These are phyloP conservation scores for Globisporangium emineosum DNA, from an alignment of 352 stramenopile species.

Conservation along the genomic window DNA sequence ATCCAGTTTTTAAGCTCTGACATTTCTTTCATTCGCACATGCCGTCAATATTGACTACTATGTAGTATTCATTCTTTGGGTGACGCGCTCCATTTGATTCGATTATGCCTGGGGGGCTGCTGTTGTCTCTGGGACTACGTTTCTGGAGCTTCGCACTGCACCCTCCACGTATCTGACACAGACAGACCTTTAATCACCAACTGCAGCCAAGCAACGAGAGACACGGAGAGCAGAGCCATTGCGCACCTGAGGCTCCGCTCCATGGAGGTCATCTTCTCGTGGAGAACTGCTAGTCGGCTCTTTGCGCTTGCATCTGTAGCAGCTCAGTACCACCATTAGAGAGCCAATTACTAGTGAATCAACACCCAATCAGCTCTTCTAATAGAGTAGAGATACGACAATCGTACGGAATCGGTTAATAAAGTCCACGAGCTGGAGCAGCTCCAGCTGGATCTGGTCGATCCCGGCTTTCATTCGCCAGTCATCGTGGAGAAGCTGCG, in stretches of 20 bases:
- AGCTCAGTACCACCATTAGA: neutral
- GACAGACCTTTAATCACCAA: neutral
- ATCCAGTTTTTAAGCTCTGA: neutral
- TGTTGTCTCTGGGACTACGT: neutral
- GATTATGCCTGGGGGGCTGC: neutral
- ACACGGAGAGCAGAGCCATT: neutral
- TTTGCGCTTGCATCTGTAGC: conserved; percentile 40
- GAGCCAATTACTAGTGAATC: no score
- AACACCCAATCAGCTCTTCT: no score
- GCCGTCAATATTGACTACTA: no score
- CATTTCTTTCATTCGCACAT: neutral
- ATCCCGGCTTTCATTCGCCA: conserved; percentile 48
- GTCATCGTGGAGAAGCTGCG: conserved; percentile 43
- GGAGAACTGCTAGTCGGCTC: conserved; percentile 32
- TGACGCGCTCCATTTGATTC: neutral
- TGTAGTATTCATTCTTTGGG: no score
- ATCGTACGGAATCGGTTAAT: conserved; percentile 62
- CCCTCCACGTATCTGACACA: conserved; percentile 37
- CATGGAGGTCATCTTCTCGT: conserved; percentile 40
- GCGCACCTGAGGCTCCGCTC: conserved; percentile 42
- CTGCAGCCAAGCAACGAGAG: neutral
- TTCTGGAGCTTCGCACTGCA: conserved; percentile 22
- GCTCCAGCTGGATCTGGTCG: conserved; percentile 44
- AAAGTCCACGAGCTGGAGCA: conserved; percentile 57
- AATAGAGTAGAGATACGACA: no score